These are phyloP conservation scores for Fragosphaeria purpurea DNA, from an alignment of 2,329 filamentous ascomycete species.

Conservation along the genomic window DNA sequence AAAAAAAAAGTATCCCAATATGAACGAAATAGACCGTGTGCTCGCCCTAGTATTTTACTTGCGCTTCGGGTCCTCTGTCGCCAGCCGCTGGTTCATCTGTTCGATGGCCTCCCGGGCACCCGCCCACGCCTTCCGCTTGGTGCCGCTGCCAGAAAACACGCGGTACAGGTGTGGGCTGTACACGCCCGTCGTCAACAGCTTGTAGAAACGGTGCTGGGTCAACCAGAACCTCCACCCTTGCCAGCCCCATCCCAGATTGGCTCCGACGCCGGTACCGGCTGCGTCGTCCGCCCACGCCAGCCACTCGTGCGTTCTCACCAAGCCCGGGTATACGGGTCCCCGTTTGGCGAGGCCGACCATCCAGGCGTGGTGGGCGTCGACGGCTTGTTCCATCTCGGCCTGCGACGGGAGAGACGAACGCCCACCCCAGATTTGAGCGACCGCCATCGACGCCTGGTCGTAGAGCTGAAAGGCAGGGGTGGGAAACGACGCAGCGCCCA, in stretches of 20 bases:
- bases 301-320: conserved; percentile 25
- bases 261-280: conserved; percentile 29
- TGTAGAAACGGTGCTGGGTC: conserved; percentile 26
- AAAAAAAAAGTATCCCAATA: too few relatives aligned
- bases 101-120: conserved; percentile 27
- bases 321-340: conserved; percentile 5
- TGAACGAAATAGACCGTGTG: too few relatives aligned
- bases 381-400: conserved; percentile 25
- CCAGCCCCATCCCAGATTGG: conserved; percentile 28
- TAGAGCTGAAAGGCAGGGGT: conserved; percentile 27
- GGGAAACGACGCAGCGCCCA: conserved; percentile 26
- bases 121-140: conserved; percentile 29
- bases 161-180: conserved; percentile 31
- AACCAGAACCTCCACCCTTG: conserved; percentile 32
- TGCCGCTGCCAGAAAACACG: conserved; percentile 31
- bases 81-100: conserved; percentile 17
- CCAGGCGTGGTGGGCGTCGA: conserved; percentile 25
- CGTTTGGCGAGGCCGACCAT: conserved; percentile 16
- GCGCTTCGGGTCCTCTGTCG: not conserved
- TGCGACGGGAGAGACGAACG: conserved; percentile 25
- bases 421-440: conserved; percentile 34
- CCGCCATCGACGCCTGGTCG: conserved; percentile 33
- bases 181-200: conserved; percentile 27
- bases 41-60: too few relatives aligned
- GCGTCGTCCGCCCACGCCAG: conserved; percentile 29